Evolutionary conservation across 2,329 filamentous ascomycete species (phyloP), one percentile per base, ranked within the genome.

Genomic region (Sarocladium oryzae): DNA sequence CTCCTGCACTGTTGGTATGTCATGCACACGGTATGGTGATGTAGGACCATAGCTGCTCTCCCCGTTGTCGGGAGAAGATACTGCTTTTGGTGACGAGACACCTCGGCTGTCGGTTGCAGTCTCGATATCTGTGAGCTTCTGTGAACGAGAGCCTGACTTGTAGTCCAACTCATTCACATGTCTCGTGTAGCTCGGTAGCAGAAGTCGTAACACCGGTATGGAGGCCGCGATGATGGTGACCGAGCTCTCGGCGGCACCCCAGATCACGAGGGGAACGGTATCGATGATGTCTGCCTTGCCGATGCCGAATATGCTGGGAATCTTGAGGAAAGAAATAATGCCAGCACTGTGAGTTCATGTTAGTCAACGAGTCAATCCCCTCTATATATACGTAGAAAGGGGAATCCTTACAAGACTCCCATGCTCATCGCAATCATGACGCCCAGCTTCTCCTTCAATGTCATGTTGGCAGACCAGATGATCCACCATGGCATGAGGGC

Each of bases 401-500:
- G 9, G 13, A 7, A 52, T 24, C 4, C 65, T 56, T 57, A 70
- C 68, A 73, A 68, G 2, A 73, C 52, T 1, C 70, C 70, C 59
- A 72, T 66, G 55, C 67, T 69, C 71, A 73, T 72, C 8, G 70
- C 70, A 1, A 69, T 55, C 9, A 66, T 56, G 0, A 70, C 68
- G 3, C 70, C 69, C 13, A 69, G 53, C 50, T 71, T 71, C 45
- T 73, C 70, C 53, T 65, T 68, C 24, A 56, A 58, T 51, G 61
- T 67, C 65, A 73, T 71, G 7, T 62, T 63, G 13, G 70, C 56
- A 1, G 59, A 60, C 68, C 66, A 69, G 38, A 73, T 65, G 8
- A 73, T 64, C 20, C 60, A 65, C 69, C 67, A 71, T 0, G 70
- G 71, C 2, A 73, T 53, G 1, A 70, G 30, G 0, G 70, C 70